Evolutionary conservation across 208 protist genomes (phyloP).

Genomic region (Leishmania tropica): DNA sequence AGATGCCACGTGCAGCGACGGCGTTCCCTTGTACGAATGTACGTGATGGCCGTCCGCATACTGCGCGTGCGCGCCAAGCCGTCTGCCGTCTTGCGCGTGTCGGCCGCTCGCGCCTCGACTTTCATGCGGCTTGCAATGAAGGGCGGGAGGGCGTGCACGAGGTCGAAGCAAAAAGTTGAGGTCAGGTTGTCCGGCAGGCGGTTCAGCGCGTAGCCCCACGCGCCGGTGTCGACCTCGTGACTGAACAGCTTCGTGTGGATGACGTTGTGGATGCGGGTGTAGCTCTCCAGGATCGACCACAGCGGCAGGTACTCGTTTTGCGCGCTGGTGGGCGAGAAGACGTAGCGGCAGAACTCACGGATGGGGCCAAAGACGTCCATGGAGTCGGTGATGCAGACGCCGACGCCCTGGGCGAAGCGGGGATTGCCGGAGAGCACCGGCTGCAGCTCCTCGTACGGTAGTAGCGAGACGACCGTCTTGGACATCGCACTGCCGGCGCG

Average conservation of each 20-base stretch:
- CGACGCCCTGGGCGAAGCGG: constrained; percentile 72
- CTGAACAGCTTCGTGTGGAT: constrained; percentile 87
- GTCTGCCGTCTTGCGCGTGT: constrained; percentile 55
- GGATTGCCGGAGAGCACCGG: constrained; percentile 45
- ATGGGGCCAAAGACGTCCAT: constrained; percentile 80
- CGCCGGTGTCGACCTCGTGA: constrained; percentile 78
- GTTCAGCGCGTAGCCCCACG: constrained; percentile 86
- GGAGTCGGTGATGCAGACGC: constrained; percentile 49
- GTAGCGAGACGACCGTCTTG: constrained; percentile 69
- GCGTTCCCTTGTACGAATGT: constrained; percentile 82
- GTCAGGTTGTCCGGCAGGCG: constrained; percentile 80
- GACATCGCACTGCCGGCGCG: constrained; percentile 43
- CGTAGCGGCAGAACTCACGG: constrained; percentile 79
- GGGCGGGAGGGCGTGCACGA: constrained; percentile 76
- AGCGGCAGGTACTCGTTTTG: constrained; percentile 86
- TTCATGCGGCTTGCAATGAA: constrained; percentile 85
- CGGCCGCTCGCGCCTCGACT: constrained; percentile 59
- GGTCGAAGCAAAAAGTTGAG: constrained; percentile 85
- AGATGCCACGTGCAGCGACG: constrained; percentile 88
- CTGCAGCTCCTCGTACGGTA: constrained; percentile 55
- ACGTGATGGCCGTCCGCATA: constrained; percentile 55
- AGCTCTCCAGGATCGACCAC: constrained; percentile 81
- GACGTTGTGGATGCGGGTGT: constrained; percentile 82
- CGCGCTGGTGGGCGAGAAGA: constrained; percentile 62
- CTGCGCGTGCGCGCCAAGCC: constrained; percentile 20